Evolutionary conservation across 1,139 yeast genomes (phyloP), one percentile per base, ranked within the genome.

Genomic region (Spathaspora sp.): DNA sequence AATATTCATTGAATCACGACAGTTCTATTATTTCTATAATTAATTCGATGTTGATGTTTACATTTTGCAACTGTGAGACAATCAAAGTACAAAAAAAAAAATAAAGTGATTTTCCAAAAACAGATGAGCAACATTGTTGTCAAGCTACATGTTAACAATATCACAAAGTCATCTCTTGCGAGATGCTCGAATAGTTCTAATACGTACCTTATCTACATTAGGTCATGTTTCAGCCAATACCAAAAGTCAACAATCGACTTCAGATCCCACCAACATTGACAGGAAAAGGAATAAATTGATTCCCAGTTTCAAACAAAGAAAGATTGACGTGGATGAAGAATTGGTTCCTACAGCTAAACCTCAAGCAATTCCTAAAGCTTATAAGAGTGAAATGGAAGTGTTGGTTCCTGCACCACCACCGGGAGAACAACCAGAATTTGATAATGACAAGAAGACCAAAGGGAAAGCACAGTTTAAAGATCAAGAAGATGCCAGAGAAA

Each of bases 291-390:
- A 17, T 16, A 34, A 34, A 34, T 34, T 34, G 23, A 34, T 34
- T 17, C 38, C 38, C 13, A 17, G 13, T 4, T 11, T 5, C 5
- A 34, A 17, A 17, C 13, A 34, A 13, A 34, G 24, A 17, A 8
- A 18, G 13, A 34, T 40, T 33, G 37, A 23, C 26, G 17, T 44
- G 36, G 8, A 39, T 15, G 38, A 45, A 38, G 43, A 37, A 40
- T 39, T 27, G 29, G 26, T 33, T 18, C 25, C 42, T 6, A 43
- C 36, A 9, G n/a, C 39, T 24, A 11, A 24, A 18, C 37, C 20
- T 23, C 20, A 27, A 16, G 38, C 15, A 15, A 25, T 10, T 4
- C 24, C 36, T 6, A 31, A 17, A 27, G 38, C 38, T 20, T 39
- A 38, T 2, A 39, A 33, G 8, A 34, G 23, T 27, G 44, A 46